These are phyloP conservation scores for Vaccinium darrowii DNA, from an alignment of 148 eudicot genomes.

Conservation along the genomic window DNA sequence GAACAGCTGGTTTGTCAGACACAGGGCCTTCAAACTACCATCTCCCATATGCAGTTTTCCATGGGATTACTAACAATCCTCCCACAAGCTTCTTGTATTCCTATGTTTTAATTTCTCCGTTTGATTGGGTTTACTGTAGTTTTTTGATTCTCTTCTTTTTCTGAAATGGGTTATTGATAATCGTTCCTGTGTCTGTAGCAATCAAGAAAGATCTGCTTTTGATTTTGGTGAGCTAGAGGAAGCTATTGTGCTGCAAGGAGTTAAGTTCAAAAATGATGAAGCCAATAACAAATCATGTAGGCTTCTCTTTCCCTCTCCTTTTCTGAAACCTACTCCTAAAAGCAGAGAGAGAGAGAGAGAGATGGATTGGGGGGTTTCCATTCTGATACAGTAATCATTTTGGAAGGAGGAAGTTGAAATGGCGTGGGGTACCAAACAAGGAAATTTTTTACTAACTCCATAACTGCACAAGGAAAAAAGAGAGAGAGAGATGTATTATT, in stretches of 20 bases:
- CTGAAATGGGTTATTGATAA: slow-evolving; percentile 14
- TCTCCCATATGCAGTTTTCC: slow-evolving; percentile 56
- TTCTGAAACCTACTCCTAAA: slow-evolving; percentile 42
- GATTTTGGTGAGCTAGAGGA: slow-evolving; percentile 97
- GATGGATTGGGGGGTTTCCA: slow-evolving; percentile 41
- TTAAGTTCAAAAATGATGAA: slow-evolving; percentile 63
- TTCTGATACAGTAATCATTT: slow-evolving; percentile 57
- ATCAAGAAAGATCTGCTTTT: slow-evolving; percentile 85
- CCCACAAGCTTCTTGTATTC: slow-evolving; percentile 66
- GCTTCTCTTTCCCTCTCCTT: slow-evolving; percentile 19
- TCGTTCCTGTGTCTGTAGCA: slow-evolving; percentile 35
- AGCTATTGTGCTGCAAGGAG: slow-evolving; percentile 81
- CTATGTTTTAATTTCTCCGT: background rate
- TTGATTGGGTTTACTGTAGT: background rate
- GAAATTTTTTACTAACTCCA: slow-evolving; percentile 46
- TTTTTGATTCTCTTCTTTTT: background rate
- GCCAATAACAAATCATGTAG: slow-evolving; percentile 51
- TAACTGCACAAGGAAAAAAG: slow-evolving; percentile 29
- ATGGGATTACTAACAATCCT: slow-evolving; percentile 41
- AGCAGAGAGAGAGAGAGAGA: slow-evolving; percentile 36
- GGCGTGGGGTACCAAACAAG: slow-evolving; percentile 74
- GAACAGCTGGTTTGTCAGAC: slow-evolving; percentile 45
- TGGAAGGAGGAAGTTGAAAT: slow-evolving; percentile 37
- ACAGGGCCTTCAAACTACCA: slow-evolving; percentile 71
- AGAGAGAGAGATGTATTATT: slow-evolving; percentile 14